A percentile compares a stretch with the other conserved stretches of the same genome.
Evolutionary conservation across 306 rosid genomes (phyloP).

Genomic region (Pterocarpus macrocarpus): DNA sequence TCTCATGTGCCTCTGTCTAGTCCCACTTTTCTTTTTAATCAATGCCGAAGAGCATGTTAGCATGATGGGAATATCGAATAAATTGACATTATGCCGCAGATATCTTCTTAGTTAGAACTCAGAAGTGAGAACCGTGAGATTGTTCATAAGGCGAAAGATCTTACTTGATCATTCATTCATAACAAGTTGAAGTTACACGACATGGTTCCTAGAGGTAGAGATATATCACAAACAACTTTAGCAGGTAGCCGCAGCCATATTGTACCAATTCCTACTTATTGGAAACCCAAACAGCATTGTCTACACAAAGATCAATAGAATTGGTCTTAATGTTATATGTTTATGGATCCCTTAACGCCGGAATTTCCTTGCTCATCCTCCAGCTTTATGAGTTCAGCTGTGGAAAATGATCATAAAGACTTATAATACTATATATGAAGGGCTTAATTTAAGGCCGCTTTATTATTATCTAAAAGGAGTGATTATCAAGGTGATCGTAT

Average conservation of each 20-base stretch:
- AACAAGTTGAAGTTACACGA: not conserved
- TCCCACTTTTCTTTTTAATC: no score
- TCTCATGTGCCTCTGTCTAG: no score
- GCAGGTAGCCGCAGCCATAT: not conserved
- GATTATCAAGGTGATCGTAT: not conserved
- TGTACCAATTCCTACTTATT: no score
- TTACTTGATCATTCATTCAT: not conserved
- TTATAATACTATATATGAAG: not conserved
- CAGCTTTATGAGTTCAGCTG: not conserved
- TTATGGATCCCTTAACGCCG: slow-evolving; percentile 27
- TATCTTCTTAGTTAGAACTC: no score
- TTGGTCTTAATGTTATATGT: not conserved
- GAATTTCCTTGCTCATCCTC: slow-evolving; percentile 14
- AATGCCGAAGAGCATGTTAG: no score
- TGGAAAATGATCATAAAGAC: not conserved
- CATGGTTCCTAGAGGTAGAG: not conserved
- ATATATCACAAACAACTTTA: not conserved
- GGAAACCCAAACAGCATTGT: not conserved
- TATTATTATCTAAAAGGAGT: not conserved
- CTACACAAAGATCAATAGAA: not conserved
- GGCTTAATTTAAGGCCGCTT: not conserved
- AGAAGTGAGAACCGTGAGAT: not conserved
- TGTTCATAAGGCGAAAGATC: not conserved
- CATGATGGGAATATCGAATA: no score
- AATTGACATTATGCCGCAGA: no score